phyloP scores from a whole-genome alignment of 441 rosid genomes.

The Dalechampia spathulata region DNA sequence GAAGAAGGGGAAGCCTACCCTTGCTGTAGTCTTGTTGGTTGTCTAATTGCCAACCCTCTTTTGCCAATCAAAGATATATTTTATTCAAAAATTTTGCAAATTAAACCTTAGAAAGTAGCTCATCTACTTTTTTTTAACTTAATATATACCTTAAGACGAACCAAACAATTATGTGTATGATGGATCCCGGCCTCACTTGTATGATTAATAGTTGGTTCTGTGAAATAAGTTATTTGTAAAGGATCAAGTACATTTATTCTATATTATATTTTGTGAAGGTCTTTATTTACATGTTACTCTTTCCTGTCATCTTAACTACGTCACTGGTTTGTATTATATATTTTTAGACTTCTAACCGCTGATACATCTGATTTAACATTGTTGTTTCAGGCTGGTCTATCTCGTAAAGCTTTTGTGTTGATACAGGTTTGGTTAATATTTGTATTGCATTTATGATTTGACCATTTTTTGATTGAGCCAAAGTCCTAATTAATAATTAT shows the following conservation, averaged over 20 bases:
- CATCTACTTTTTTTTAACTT: neutral
- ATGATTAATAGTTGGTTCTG: too few species aligned
- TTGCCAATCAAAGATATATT: neutral
- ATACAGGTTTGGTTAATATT: conserved; percentile 62
- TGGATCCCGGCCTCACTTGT: too few species aligned
- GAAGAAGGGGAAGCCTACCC: neutral
- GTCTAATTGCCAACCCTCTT: neutral
- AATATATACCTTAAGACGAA: too few species aligned
- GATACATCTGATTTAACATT: conserved; percentile 11
- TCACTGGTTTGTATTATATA: too few species aligned
- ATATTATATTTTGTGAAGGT: too few species aligned
- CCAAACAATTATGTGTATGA: too few species aligned
- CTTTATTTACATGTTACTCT: too few species aligned
- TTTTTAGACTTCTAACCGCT: too few species aligned
- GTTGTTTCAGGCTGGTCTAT: conserved; percentile 72
- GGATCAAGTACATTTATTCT: too few species aligned
- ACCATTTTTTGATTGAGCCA: neutral
- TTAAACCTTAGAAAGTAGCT: neutral
- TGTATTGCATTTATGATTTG: neutral
- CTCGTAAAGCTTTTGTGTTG: conserved; percentile 68
- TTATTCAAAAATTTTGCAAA: neutral
- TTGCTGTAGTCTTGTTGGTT: neutral
- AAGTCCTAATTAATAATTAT: neutral
- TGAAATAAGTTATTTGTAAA: too few species aligned
- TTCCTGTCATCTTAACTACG: too few species aligned